Conservation (phyloP, 1,284 basidiomycete species). For the Coniferiporia weirii region DNA sequence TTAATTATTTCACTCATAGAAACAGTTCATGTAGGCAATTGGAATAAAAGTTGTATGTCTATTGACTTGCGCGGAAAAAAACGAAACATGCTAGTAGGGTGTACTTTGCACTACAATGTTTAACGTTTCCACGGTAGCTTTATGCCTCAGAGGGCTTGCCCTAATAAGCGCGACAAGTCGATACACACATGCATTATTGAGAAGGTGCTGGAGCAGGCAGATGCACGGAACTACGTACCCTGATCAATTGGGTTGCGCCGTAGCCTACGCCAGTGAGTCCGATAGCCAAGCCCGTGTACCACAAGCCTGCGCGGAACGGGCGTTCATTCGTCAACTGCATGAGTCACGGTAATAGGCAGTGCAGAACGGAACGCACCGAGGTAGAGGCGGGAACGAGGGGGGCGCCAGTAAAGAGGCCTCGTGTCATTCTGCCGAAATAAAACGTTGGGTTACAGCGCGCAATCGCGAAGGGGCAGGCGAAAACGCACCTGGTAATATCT, state of each 20-base stretch:
- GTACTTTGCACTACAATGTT: too few species aligned
- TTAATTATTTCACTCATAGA: too few species aligned
- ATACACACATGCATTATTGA: not conserved
- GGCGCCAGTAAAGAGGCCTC: slow-evolving; percentile 41
- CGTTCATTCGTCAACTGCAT: not conserved
- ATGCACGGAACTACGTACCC: slow-evolving; percentile 36
- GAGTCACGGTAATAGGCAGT: slow-evolving; percentile 10
- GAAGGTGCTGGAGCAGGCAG: not conserved
- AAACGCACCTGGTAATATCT: slow-evolving; percentile 52
- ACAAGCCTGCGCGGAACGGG: slow-evolving; percentile 39
- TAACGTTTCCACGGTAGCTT: not conserved
- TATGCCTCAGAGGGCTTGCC: slow-evolving; percentile 18
- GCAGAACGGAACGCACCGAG: slow-evolving; percentile 34
- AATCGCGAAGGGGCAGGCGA: not conserved
- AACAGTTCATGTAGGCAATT: too few species aligned
- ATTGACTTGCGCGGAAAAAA: not conserved
- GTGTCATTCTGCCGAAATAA: slow-evolving; percentile 29
- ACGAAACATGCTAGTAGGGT: too few species aligned
- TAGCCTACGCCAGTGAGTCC: slow-evolving; percentile 49
- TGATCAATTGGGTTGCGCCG: slow-evolving; percentile 46
- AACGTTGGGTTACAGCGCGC: not conserved
- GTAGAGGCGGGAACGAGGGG: slow-evolving; percentile 44
- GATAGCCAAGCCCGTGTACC: slow-evolving; percentile 46
- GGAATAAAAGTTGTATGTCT: not conserved
- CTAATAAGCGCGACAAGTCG: not conserved